These are phyloP conservation scores for Candida quercuum DNA, from an alignment of 805 yeast genomes.

Conservation along the genomic window DNA sequence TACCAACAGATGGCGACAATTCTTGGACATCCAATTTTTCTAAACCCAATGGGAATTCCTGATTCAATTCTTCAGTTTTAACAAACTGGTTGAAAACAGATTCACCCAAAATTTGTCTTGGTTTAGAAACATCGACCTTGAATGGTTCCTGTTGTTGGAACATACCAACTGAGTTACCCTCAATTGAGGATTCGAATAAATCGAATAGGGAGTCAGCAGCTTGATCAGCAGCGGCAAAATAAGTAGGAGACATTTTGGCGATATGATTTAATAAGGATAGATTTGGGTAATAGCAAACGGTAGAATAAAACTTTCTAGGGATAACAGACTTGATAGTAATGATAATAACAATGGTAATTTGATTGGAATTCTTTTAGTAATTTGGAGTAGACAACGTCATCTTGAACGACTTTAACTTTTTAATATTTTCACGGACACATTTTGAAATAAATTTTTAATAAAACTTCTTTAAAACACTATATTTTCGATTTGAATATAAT, in stretches of 20 bases:
- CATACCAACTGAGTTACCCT: constrained; percentile 8
- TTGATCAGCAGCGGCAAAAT: constrained; percentile 11
- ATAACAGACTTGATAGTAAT: constrained; percentile 6
- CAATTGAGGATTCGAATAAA: constrained; percentile 20
- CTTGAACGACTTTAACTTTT: constrained; percentile 17
- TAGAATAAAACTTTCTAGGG: neutral
- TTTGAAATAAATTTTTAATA: constrained; percentile 12
- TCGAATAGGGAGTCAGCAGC: constrained; percentile 21
- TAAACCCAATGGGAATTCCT: constrained; percentile 19
- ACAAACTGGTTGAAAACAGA: constrained; percentile 23
- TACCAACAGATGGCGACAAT: constrained; percentile 23
- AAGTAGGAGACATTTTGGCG: constrained; percentile 8
- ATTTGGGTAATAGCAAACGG: neutral
- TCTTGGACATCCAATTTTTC: constrained; percentile 20
- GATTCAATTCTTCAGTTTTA: constrained; percentile 14
- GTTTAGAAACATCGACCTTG: constrained; percentile 12
- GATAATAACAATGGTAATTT: constrained; percentile 3
- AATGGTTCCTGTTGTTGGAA: constrained; percentile 6
- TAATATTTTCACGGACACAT: constrained; percentile 21
- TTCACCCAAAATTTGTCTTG: constrained; percentile 25
- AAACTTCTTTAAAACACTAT: constrained; percentile 8
- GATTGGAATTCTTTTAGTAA: neutral
- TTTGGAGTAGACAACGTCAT: constrained; percentile 19
- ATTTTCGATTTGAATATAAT: constrained; percentile 1
- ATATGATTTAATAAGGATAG: constrained; percentile 2